These are phyloP conservation scores for Saccharomycopsis phalli DNA, from an alignment of 1,139 yeast genomes.

Conservation along the genomic window DNA sequence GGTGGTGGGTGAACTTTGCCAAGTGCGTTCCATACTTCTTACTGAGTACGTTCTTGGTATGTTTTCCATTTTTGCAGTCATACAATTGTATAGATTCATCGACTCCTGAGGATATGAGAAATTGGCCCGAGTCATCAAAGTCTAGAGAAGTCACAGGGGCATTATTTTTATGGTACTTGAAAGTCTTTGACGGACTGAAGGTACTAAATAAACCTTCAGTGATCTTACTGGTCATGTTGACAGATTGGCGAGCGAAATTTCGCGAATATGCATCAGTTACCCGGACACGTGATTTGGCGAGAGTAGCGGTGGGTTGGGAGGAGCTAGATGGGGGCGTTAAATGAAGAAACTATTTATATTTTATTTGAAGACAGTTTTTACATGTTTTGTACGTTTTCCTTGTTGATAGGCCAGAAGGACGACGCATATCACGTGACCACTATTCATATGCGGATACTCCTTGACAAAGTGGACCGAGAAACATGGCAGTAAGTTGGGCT, in stretches of 20 bases:
- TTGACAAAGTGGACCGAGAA: too few species aligned
- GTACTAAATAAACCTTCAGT: slow-evolving; percentile 37
- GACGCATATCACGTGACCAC: too few species aligned
- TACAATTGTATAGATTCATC: slow-evolving; percentile 82
- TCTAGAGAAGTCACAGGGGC: slow-evolving; percentile 70
- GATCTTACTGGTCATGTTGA: slow-evolving; percentile 27
- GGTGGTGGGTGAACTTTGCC: slow-evolving; percentile 76
- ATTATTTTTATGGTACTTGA: slow-evolving; percentile 47
- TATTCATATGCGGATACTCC: too few species aligned
- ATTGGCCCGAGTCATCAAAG: slow-evolving; percentile 81
- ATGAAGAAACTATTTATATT: too few species aligned
- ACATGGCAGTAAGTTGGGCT: neutral
- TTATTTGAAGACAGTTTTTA: too few species aligned
- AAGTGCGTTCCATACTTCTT: slow-evolving; percentile 90
- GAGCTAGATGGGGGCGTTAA: too few species aligned
- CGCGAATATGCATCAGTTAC: too few species aligned
- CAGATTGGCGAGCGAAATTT: too few species aligned
- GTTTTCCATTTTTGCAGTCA: slow-evolving; percentile 65
- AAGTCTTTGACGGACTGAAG: slow-evolving; percentile 49
- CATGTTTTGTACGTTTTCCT: neutral
- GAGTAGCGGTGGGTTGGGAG: too few species aligned
- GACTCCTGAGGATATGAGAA: slow-evolving; percentile 64
- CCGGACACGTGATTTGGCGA: too few species aligned
- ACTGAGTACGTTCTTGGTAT: slow-evolving; percentile 57
- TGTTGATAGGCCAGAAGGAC: too few species aligned